Base-by-base conservation (phyloP, 306 rosid genomes). In the Crataegus laevigata region DNA sequence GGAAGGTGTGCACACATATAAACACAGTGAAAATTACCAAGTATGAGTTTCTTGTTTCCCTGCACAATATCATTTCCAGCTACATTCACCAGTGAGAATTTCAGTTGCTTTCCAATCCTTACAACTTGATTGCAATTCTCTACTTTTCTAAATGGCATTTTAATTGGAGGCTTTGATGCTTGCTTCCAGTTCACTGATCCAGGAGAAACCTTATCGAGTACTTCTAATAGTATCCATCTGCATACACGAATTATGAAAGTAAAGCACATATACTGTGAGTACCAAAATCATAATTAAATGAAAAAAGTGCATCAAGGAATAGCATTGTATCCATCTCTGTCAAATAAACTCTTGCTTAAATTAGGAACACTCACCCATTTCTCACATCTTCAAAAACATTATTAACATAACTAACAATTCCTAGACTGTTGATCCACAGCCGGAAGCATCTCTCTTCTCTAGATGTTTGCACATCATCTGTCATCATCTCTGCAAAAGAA, bases 371-470 rank as follows among this genome's bases (percentile, higher is more conserved):
- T 40, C 3, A 40, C 99, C 99, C 99, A 59, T 92, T 90, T 85
- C 92, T 86, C 71, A 96, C 97, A 84, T 96, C 98, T 85, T 96
- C 99, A 66, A 96, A 96, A 38, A 96, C 89, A 76, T 90, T 92
- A 81, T 89, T 85, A 58, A 96, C 88, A 24, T 78, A 80, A 42
- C 89, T 84, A 77, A 77, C 81, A 80, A 96, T 90, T 61, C 98
- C 98, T 50, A 96, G 89, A 86, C 98, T 96, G 76, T 96, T 92
- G 85, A 96, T 90, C 99, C 98, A 96, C 75, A 92, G 69, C 68
- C 99, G 90, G 70, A 85, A 96, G 81, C 98, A 96, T 83, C 99
- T 90, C 84, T 96, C 99, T 83, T 96, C 99, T 87, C 96, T 85
- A 82, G 84, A 96, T 54, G 96, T 92, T 83, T 86, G 92, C 81